These are phyloP conservation scores for Cladophialophora exuberans DNA, from an alignment of 2,329 filamentous ascomycete species.

Conservation along the genomic window DNA sequence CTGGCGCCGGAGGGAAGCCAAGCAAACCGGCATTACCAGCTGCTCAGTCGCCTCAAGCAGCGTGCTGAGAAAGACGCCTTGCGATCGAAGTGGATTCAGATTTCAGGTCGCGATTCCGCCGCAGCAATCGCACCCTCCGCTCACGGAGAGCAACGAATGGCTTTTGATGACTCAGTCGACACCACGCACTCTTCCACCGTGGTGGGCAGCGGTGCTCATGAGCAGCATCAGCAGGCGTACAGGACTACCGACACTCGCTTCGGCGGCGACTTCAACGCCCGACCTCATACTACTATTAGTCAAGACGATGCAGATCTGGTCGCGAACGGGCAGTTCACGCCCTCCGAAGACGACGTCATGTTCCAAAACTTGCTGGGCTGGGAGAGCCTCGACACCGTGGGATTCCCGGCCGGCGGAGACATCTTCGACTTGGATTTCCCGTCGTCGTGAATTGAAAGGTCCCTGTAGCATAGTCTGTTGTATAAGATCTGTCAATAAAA, in stretches of 20 bases:
- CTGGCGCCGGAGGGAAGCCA: constrained; percentile 30
- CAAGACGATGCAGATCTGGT: background rate
- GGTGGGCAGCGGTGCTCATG: too few species aligned
- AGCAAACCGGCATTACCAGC: constrained; percentile 25
- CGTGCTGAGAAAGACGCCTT: constrained; percentile 27
- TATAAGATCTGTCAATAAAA: too few species aligned
- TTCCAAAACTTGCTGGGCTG: constrained; percentile 30
- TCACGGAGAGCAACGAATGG: background rate
- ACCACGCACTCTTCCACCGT: too few species aligned
- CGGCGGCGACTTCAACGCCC: background rate
- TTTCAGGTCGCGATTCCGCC: too few species aligned
- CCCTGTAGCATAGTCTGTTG: too few species aligned
- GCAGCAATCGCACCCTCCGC: background rate
- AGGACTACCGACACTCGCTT: background rate
- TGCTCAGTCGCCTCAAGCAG: constrained; percentile 23
- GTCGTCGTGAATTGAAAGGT: too few species aligned
- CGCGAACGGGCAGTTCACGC: constrained; percentile 18
- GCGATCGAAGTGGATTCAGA: constrained; percentile 1
- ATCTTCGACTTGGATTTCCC: constrained; percentile 16
- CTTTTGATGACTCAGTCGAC: too few species aligned
- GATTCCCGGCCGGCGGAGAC: constrained; percentile 21
- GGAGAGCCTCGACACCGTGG: constrained; percentile 32
- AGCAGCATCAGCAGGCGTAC: background rate
- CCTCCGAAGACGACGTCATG: constrained; percentile 25
- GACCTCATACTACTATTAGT: background rate